Evolutionary conservation across 2,329 filamentous ascomycete species (phyloP), one percentile per base, ranked within the genome.

Genomic region (Sporothrix variecibatus): DNA sequence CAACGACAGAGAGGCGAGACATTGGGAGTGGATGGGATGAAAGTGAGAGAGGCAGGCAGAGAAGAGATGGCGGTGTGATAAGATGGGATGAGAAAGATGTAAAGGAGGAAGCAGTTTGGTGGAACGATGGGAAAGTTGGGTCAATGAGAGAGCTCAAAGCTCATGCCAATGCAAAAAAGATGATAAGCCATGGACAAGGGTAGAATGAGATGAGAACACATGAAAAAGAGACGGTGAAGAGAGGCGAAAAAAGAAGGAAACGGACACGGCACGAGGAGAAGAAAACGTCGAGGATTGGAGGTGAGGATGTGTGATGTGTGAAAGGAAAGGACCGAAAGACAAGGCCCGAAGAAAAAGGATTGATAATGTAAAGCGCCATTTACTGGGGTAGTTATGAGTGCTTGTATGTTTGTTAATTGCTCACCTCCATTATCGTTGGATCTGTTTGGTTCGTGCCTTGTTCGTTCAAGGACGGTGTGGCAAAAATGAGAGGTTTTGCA

Each of bases 31-130:
- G 12, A 56, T 40, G 46, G 26, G 20, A 56, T 9, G 53, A 51
- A 34, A 31, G 38, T 2, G 49, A 46, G 64, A 12, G 38, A 43
- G 62, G 12, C 34, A 11, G 43, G 58, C 20, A n/a, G 43, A 60
- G n/a, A 26, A 65, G 56, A 65, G 12, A 70, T 72, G 73, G 46
- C 73, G 73, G 73, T 74, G 73, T 72, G 70, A 69, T 69, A 28
- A 46, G 23, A 46, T 26, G 64, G 40, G 65, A 69, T 23, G 46
- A 53, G 46, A 26, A 2, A 28, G 1, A 4, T 12, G 4, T 5
- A 23, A 38, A 26, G 28, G 17, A n/a, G 28, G 28, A 12, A 23
- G 6, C 43, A n/a, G 23, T 34, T 53, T 49, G 58, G 62, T 67
- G 64, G 64, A 69, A 69, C 62, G 26, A 53, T 31, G 28, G n/a